Evolutionary conservation across 768 basidiomycete genomes (phyloP).

Genomic region (Pleurotus cornucopiae): DNA sequence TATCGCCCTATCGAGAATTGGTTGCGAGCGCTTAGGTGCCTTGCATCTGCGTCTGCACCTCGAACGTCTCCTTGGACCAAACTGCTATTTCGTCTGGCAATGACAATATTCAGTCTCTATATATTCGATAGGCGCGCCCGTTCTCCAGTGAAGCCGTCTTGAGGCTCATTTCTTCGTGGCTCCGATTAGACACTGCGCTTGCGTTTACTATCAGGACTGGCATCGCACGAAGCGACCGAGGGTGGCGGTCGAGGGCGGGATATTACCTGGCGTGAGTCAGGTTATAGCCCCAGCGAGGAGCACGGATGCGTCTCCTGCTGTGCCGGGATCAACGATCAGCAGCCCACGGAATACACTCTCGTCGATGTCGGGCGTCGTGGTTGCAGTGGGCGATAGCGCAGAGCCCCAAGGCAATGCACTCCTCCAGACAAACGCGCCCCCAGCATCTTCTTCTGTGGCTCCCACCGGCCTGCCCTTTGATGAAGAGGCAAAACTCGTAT

Average conservation of each 20-base stretch:
- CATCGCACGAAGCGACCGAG: slow-evolving; percentile 74
- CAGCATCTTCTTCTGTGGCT: slow-evolving; percentile 21
- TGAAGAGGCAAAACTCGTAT: slow-evolving; percentile 96
- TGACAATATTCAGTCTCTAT: slow-evolving; percentile 92
- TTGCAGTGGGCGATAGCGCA: slow-evolving; percentile 49
- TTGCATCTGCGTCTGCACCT: no score
- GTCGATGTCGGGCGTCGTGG: slow-evolving; percentile 61
- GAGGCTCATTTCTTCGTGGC: slow-evolving; percentile 10
- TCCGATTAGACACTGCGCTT: slow-evolving; percentile 72
- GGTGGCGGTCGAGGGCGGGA: slow-evolving; percentile 66
- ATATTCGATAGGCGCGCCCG: slow-evolving; percentile 79
- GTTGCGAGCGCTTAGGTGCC: no score
- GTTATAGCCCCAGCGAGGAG: slow-evolving; percentile 38
- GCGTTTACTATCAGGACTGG: slow-evolving; percentile 96
- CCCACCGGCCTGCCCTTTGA: slow-evolving; percentile 81
- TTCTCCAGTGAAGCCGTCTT: neutral
- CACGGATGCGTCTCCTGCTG: slow-evolving; percentile 18
- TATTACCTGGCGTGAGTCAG: slow-evolving; percentile 78
- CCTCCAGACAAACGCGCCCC: slow-evolving; percentile 27
- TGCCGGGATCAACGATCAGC: slow-evolving; percentile 35
- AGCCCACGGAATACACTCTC: slow-evolving; percentile 67
- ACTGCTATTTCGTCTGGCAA: slow-evolving; percentile 20
- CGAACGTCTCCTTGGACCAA: neutral
- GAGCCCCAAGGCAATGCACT: slow-evolving; percentile 30
- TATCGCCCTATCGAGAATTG: no score